Percentiles rank a stretch among this genome's conserved stretches.
These are phyloP conservation scores for Mycena polygramma DNA, from an alignment of 768 basidiomycete genomes.

Conservation along the genomic window DNA sequence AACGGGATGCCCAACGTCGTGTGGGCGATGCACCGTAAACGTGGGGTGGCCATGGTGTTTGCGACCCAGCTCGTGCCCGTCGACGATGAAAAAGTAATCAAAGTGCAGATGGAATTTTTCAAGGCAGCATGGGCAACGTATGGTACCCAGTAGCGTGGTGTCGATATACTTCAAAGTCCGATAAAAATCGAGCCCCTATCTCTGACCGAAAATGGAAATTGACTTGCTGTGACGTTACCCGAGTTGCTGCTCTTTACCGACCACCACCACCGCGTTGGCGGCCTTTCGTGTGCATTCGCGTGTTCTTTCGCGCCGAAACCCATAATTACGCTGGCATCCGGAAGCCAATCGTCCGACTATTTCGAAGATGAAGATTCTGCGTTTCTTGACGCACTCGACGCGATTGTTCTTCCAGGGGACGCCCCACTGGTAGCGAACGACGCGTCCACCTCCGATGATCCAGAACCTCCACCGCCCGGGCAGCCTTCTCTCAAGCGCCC, in stretches of 20 bases:
- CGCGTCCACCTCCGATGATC: slow-evolving; percentile 43
- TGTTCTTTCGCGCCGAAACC: background rate
- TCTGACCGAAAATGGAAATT: slow-evolving; percentile 9
- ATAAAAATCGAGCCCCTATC: too few species aligned
- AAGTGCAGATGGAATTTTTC: slow-evolving; percentile 26
- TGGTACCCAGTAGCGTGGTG: background rate
- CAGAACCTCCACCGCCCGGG: slow-evolving; percentile 53
- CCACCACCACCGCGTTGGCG: background rate
- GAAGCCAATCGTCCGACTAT: slow-evolving; percentile 64
- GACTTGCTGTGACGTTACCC: background rate
- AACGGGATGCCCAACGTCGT: slow-evolving; percentile 36
- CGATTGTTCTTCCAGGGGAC: slow-evolving; percentile 64
- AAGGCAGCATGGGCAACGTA: slow-evolving; percentile 29
- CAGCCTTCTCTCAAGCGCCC: slow-evolving; percentile 59
- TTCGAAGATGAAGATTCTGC: slow-evolving; percentile 68
- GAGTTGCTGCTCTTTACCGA: background rate
- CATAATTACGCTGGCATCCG: slow-evolving; percentile 36
- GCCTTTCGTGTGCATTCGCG: background rate
- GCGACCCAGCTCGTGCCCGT: slow-evolving; percentile 34
- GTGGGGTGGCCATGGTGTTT: slow-evolving; percentile 29
- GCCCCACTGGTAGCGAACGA: slow-evolving; percentile 13
- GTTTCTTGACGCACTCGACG: slow-evolving; percentile 63
- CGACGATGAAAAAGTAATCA: slow-evolving; percentile 30
- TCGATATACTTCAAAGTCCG: too few species aligned
- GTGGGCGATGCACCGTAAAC: slow-evolving; percentile 34